phyloP scores from a whole-genome alignment of 2,329 filamentous ascomycete species.

The Pseudogymnoascus sp. region DNA sequence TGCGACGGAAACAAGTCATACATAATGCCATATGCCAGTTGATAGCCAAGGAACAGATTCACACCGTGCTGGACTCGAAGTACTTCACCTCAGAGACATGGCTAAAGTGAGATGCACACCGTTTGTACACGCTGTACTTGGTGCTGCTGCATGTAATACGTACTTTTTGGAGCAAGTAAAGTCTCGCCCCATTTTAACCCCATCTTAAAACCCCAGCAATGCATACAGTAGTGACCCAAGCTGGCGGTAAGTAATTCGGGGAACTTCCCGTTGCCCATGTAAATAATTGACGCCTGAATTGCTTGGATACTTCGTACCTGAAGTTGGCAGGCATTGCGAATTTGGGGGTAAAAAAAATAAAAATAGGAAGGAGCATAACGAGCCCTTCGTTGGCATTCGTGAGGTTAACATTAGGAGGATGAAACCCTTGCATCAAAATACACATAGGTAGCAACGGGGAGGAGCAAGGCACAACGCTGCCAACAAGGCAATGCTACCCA shows the following conservation, averaged over 20 bases:
- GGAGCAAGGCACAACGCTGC: neutral
- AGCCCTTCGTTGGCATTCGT: neutral
- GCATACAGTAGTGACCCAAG: conserved; percentile 1
- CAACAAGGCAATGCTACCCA: neutral
- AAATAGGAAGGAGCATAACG: neutral
- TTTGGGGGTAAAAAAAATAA: neutral
- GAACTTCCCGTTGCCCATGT: neutral
- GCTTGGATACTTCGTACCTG: neutral
- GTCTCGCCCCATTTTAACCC: conserved; percentile 1
- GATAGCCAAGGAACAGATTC: neutral
- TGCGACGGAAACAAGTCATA: neutral
- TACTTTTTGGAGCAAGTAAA: neutral
- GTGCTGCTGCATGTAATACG: neutral
- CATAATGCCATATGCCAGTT: neutral
- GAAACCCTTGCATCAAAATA: neutral
- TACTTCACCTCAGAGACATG: neutral
- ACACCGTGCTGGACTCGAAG: neutral
- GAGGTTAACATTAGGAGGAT: neutral
- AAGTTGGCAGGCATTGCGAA: neutral
- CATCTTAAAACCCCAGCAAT: neutral
- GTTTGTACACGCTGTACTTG: neutral
- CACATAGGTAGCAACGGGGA: neutral
- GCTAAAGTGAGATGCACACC: neutral
- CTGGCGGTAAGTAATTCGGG: neutral
- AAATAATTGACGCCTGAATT: conserved; percentile 5